Percentiles rank a stretch among this genome's conserved stretches.
Conservation (phyloP, 257 asterid genomes). For the Linderniella brevidens region DNA sequence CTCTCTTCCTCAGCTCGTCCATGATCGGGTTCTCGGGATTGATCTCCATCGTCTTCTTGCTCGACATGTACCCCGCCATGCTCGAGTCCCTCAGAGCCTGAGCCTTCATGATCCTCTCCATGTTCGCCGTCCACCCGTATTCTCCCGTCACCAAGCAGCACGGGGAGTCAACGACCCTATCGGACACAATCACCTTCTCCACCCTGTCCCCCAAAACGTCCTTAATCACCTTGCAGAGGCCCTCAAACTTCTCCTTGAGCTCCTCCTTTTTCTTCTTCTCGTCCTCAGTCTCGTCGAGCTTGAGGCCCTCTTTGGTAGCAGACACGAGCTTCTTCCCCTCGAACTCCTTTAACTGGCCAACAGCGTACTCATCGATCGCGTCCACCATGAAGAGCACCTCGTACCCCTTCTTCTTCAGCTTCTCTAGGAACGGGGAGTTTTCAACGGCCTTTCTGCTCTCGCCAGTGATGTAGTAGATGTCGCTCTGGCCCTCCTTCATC, state of each 20-base stretch:
- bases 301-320: conserved; percentile 2
- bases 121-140: conserved; percentile 5
- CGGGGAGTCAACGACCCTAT: conserved; percentile 3
- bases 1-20: conserved; percentile 1
- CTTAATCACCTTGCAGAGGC: conserved; percentile 6
- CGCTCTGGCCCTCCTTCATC: conserved; percentile 6
- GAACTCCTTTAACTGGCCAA: conserved; percentile 1
- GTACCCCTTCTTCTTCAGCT: conserved; percentile 5
- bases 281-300: conserved; percentile 1
- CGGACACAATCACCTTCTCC: background rate
- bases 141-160: conserved; percentile 6
- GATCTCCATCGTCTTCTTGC: conserved; percentile 6
- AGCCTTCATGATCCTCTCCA: conserved; percentile 6
- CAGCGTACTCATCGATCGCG: conserved; percentile 2
- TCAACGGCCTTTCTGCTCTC: conserved; percentile 2
- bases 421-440: conserved; percentile 6
- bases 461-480: conserved; percentile 5
- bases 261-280: conserved; percentile 4
- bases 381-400: conserved; percentile 5
- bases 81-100: conserved; percentile 1
- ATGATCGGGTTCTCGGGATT: conserved; percentile 5
- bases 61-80: conserved; percentile 4
- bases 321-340: conserved; percentile 4
- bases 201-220: conserved; percentile 1
- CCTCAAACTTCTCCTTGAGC: conserved; percentile 6